phyloP scores from a whole-genome alignment of 2,329 filamentous ascomycete species.

The Geosmithia putterillii region DNA sequence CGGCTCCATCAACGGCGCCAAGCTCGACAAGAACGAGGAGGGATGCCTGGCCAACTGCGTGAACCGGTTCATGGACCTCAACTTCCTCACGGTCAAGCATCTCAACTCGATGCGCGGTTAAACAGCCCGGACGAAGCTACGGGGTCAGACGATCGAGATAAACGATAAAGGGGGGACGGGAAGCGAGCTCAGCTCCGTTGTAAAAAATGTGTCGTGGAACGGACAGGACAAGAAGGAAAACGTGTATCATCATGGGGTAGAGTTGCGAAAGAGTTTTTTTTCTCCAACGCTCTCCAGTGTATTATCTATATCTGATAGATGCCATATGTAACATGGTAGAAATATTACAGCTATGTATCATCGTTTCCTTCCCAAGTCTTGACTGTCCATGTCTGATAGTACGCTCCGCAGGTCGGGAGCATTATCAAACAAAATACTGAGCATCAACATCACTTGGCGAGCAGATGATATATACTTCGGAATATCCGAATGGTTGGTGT shows the following conservation, averaged over 20 bases:
- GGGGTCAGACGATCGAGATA: no score
- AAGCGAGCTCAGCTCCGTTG: neutral
- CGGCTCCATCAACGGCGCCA: constrained; percentile 54
- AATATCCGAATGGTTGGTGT: constrained; percentile 13
- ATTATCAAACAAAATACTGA: no score
- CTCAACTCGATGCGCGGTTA: constrained; percentile 47
- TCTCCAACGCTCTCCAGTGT: neutral
- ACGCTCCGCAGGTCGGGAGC: no score
- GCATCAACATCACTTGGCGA: no score
- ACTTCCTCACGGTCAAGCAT: constrained; percentile 73
- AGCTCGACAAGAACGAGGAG: constrained; percentile 69
- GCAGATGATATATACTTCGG: neutral
- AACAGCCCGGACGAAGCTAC: neutral
- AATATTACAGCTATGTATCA: neutral
- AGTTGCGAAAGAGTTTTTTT: neutral
- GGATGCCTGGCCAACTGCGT: constrained; percentile 85
- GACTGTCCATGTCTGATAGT: no score
- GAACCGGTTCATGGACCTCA: constrained; percentile 84
- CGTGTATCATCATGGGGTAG: neutral
- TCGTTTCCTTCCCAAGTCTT: no score
- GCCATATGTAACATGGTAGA: neutral
- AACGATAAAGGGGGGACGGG: neutral
- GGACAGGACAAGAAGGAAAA: neutral
- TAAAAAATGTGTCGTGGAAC: neutral
- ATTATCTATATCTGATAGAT: neutral